Base-by-base conservation (phyloP, 2,329 filamentous ascomycete genomes). In the Neofusicoccum parvum region DNA sequence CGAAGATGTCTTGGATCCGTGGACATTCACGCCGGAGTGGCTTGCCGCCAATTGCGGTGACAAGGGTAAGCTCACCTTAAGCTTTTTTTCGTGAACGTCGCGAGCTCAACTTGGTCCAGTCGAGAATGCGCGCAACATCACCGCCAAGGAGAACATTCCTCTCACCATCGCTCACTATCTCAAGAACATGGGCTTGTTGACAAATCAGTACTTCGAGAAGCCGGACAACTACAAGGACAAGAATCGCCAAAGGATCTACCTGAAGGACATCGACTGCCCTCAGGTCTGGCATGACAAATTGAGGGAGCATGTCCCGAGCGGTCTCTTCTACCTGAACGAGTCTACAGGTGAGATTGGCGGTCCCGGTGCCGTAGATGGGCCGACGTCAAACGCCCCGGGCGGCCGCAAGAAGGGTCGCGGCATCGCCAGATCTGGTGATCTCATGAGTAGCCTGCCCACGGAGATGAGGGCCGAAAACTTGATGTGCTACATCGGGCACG, bases 401-500 rank as follows among this genome's bases (percentile, higher is more conserved):
- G 80, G 69, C 39, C 74, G 83, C 58, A 79, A 81, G 54, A 82
- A 83, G 46, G 85, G 85, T 49, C 82, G 78, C n/a, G 84, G 84
- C 0, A 85, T 89, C 58, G 91, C 90, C 2, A 86, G 88, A 51
- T 90, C 93, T 1, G 94, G 94, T 6, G 95, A 99, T 74, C 80
- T 99, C 39, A 99, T 99, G 95, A 96, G 93, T 75, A 94, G 91
- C 71, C 84, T 99, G 4, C 92, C 93, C 0, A 81, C 85, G 49
- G 87, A 90, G 48, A 97, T 97, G 92, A 90, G 93, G 56, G 95
- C 95, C 0, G 89, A 97, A 74, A 99, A 99, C 69, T 83, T 99
- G 70, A 97, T 97, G 95, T 98, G 94, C 76, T 99, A 99, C 73
- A 90, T 98, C 71, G 95, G 95, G 0, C 94, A 98, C 72, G 95